phyloP scores from a whole-genome alignment of 805 yeast genomes.

The Ogataea paradorogensis region DNA sequence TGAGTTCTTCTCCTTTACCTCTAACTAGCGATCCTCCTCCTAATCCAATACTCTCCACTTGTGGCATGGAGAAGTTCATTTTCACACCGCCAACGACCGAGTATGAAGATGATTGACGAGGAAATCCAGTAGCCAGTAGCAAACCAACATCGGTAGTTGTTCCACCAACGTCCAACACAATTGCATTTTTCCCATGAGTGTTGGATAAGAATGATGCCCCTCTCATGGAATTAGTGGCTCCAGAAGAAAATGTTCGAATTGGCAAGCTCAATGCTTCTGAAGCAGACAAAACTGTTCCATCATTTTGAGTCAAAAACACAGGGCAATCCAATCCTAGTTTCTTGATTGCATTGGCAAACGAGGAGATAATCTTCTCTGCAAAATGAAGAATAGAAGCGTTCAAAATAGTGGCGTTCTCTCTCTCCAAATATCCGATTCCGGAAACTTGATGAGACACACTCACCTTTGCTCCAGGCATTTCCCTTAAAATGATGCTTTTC shows the following conservation, averaged over 20 bases:
- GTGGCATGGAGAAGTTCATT: slow-evolving; percentile 51
- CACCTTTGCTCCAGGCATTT: slow-evolving; percentile 34
- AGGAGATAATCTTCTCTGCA: slow-evolving; percentile 39
- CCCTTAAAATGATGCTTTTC: slow-evolving; percentile 32
- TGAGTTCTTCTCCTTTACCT: slow-evolving; percentile 19
- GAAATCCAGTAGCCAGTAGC: slow-evolving; percentile 44
- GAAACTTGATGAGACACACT: slow-evolving; percentile 41
- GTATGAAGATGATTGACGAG: slow-evolving; percentile 43
- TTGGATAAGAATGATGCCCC: slow-evolving; percentile 45
- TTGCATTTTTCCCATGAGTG: slow-evolving; percentile 32
- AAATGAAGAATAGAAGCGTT: slow-evolving; percentile 44
- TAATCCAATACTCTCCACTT: slow-evolving; percentile 46
- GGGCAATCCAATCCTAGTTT: slow-evolving; percentile 37
- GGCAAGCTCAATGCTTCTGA: slow-evolving; percentile 40
- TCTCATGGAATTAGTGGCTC: slow-evolving; percentile 47
- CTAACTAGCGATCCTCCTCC: slow-evolving; percentile 50
- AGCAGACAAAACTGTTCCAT: slow-evolving; percentile 44
- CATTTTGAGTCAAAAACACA: slow-evolving; percentile 43
- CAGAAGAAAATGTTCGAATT: slow-evolving; percentile 47
- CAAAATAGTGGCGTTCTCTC: slow-evolving; percentile 47
- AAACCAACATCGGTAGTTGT: slow-evolving; percentile 52
- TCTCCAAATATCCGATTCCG: slow-evolving; percentile 43
- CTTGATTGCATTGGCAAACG: slow-evolving; percentile 39
- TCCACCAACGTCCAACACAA: slow-evolving; percentile 51
- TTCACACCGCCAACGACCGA: slow-evolving; percentile 46